Conservation (phyloP, 257 asterid genomes). For the Verbascum thapsus region DNA sequence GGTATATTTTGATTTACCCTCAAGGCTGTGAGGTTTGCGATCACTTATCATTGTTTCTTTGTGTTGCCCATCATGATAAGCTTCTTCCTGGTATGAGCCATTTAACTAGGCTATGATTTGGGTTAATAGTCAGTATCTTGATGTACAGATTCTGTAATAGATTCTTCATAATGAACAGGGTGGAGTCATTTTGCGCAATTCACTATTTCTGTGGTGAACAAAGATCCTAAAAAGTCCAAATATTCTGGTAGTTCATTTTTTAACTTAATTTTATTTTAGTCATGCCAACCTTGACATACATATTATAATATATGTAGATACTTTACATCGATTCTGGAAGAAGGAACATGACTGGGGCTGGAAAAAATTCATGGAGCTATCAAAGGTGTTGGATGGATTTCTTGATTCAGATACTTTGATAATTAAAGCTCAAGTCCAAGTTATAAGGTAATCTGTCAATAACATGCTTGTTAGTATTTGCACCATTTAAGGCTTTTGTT, state of each 20-base stretch:
- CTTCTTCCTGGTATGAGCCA: slow-evolving; percentile 81
- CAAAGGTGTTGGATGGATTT: slow-evolving; percentile 85
- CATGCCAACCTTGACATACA: slow-evolving; percentile 4
- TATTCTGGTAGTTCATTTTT: slow-evolving; percentile 72
- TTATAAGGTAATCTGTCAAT: slow-evolving; percentile 48
- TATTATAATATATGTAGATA: slow-evolving; percentile 53
- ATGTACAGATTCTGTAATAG: slow-evolving; percentile 18
- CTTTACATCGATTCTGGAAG: slow-evolving; percentile 90
- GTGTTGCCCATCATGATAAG: slow-evolving; percentile 96
- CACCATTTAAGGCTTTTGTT: not conserved
- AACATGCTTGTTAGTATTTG: slow-evolving; percentile 6
- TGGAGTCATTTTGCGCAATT: slow-evolving; percentile 98
- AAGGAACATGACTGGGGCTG: slow-evolving; percentile 99
- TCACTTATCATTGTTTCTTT: slow-evolving; percentile 91
- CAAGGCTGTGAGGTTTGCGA: slow-evolving; percentile 96
- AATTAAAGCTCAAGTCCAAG: slow-evolving; percentile 94
- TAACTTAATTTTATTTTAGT: too few species aligned
- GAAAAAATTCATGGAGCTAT: slow-evolving; percentile 98
- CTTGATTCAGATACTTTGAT: slow-evolving; percentile 81
- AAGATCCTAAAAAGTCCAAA: slow-evolving; percentile 90
- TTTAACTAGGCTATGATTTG: not conserved
- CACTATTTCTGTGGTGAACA: slow-evolving; percentile 91
- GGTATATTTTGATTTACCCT: slow-evolving; percentile 94
- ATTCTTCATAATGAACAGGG: slow-evolving; percentile 48
- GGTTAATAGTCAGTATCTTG: not conserved